These are phyloP conservation scores for Rubia peregrina DNA, from an alignment of 305 asterid species.

Conservation along the genomic window DNA sequence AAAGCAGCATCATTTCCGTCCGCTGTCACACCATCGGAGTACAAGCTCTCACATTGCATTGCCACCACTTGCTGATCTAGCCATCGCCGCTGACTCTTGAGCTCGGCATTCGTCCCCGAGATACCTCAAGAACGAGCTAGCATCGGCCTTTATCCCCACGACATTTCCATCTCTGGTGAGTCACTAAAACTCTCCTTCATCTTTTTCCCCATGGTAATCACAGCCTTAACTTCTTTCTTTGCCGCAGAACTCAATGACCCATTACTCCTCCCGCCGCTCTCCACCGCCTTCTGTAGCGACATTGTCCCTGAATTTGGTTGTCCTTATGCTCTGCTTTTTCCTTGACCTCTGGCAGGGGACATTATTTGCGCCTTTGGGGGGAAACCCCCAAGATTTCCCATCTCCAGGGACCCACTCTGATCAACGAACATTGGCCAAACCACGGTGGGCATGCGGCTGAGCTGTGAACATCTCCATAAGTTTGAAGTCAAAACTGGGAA, in stretches of 20 bases:
- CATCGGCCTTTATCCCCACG: too few species aligned
- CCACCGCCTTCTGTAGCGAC: constrained; percentile 21
- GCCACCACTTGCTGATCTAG: too few species aligned
- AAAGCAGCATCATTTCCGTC: too few species aligned
- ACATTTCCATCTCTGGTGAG: too few species aligned
- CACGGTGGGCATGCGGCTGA: constrained; percentile 39
- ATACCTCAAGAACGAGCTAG: too few species aligned
- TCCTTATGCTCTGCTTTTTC: constrained; percentile 22
- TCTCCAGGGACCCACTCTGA: constrained; percentile 22
- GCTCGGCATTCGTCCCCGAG: too few species aligned
- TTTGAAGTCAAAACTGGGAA: neutral
- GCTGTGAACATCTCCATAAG: constrained; percentile 41
- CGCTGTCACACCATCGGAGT: too few species aligned
- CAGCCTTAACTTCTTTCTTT: constrained; percentile 52
- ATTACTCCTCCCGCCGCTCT: constrained; percentile 11
- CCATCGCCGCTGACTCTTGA: too few species aligned
- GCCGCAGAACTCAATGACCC: constrained; percentile 27
- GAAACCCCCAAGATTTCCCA: constrained; percentile 15
- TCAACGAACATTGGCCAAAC: constrained; percentile 25
- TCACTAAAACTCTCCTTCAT: constrained; percentile 54
- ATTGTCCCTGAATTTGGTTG: constrained; percentile 37
- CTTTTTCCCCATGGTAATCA: constrained; percentile 66
- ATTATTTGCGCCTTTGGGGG: constrained; percentile 15
- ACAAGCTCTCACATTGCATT: too few species aligned
- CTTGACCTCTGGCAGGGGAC: constrained; percentile 24